Conservation (phyloP, 1,284 basidiomycete genomes). For the Fomitopsis pinicola region DNA sequence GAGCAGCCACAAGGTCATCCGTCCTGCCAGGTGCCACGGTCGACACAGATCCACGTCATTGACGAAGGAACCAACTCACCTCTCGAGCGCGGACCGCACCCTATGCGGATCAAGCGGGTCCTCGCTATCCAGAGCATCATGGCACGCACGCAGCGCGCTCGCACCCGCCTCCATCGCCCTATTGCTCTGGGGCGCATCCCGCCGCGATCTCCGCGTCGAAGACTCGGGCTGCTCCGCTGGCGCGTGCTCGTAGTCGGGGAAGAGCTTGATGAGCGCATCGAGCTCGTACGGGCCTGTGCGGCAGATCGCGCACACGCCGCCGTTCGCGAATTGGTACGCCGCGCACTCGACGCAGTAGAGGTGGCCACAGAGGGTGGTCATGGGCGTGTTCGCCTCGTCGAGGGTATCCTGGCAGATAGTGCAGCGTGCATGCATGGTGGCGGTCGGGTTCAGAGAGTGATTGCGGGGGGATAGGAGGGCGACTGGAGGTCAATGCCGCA, state of each 20-base stretch:
- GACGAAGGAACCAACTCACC: background rate
- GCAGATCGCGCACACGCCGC: slow-evolving; percentile 21
- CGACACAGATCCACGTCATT: background rate
- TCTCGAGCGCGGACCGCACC: background rate
- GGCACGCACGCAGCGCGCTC: slow-evolving; percentile 1
- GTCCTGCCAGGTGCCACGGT: background rate
- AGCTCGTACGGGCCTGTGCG: slow-evolving; percentile 9
- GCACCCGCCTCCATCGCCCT: background rate
- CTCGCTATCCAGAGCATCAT: slow-evolving; percentile 1
- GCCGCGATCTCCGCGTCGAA: background rate
- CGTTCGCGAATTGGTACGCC: slow-evolving; percentile 20
- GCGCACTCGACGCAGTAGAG: slow-evolving; percentile 27
- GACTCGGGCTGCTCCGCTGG: background rate
- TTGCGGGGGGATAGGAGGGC: background rate
- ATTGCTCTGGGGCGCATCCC: background rate
- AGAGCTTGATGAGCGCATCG: slow-evolving; percentile 1
- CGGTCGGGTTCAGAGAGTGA: background rate
- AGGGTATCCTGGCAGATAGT: slow-evolving; percentile 23
- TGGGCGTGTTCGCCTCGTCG: slow-evolving; percentile 9
- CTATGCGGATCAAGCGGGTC: background rate
- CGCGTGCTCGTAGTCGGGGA: background rate
- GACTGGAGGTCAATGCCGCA: background rate
- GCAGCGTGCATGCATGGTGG: slow-evolving; percentile 17
- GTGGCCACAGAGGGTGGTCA: slow-evolving; percentile 26
- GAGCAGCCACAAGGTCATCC: background rate